phyloP scores from a whole-genome alignment of 306 rosid genomes.

The Sindora glabra region DNA sequence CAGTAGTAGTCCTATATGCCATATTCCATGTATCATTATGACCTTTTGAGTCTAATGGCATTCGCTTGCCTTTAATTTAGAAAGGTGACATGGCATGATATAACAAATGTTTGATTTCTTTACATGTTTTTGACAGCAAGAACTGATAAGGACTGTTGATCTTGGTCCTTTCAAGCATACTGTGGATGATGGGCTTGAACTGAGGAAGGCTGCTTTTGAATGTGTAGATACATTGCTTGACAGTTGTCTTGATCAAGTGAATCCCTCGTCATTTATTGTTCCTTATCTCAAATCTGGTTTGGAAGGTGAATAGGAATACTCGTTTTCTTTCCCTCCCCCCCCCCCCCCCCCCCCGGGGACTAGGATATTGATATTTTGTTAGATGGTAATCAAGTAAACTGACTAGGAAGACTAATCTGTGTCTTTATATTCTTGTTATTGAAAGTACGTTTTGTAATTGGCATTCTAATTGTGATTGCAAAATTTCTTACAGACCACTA shows the following conservation, averaged over 20 bases:
- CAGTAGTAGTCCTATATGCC: no score
- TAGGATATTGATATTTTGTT: no score
- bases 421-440: no score
- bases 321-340: not conserved
- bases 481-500: slow-evolving; percentile 87
- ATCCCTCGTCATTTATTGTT: slow-evolving; percentile 94
- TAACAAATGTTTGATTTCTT: slow-evolving; percentile 21
- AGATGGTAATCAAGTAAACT: no score
- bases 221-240: slow-evolving; percentile 95
- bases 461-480: no score
- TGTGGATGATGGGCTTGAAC: slow-evolving; percentile 99
- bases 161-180: slow-evolving; percentile 99
- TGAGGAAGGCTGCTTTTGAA: slow-evolving; percentile 99
- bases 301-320: slow-evolving; percentile 76
- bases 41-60: not conserved
- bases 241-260: slow-evolving; percentile 99
- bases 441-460: no score
- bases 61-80: no score
- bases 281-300: slow-evolving; percentile 95
- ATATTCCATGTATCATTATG: no score
- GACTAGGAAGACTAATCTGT: no score
- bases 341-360: no score
- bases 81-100: no score
- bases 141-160: slow-evolving; percentile 92
- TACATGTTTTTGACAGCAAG: slow-evolving; percentile 62